Evolutionary conservation across 225 moss, liverwort and hornwort species (phyloP).

Genomic region (Neckera pumila): DNA sequence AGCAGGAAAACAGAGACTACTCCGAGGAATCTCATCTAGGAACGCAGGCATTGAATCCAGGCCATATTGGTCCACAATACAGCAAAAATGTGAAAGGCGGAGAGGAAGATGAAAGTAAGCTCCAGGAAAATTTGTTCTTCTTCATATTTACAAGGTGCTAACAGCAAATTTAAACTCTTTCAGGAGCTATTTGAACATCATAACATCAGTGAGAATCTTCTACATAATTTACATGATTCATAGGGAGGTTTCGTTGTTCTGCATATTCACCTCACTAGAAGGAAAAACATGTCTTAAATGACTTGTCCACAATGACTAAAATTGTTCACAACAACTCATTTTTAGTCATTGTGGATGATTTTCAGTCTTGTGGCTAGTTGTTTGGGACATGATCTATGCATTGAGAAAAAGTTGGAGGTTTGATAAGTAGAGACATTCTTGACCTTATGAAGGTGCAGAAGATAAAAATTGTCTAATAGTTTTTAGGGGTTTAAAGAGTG

Average conservation of each 20-base stretch:
- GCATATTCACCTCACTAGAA: neutral
- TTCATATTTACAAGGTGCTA: neutral
- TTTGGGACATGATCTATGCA: neutral
- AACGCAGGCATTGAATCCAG: conserved; percentile 16
- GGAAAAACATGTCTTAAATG: neutral
- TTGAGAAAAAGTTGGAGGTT: neutral
- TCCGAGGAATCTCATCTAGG: conserved; percentile 6
- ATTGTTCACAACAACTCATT: too few relatives aligned
- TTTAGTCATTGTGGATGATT: rapidly evolving
- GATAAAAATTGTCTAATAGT: too few relatives aligned
- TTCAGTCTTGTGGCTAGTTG: rapidly evolving
- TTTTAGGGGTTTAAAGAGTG: neutral
- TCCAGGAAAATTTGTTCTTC: neutral
- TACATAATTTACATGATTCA: neutral
- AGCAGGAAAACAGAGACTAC: conserved; percentile 20
- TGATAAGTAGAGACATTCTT: neutral
- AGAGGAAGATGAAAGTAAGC: conserved; percentile 34
- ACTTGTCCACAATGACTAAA: neutral
- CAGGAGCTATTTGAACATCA: neutral
- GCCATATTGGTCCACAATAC: conserved; percentile 39
- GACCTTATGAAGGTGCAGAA: rapidly evolving
- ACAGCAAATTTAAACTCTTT: neutral
- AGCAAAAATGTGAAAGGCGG: conserved; percentile 41
- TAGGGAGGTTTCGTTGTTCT: too few relatives aligned
- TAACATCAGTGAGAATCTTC: neutral